Base-by-base conservation (phyloP, 139 green algal genomes). In the Yamagishiella unicocca region DNA sequence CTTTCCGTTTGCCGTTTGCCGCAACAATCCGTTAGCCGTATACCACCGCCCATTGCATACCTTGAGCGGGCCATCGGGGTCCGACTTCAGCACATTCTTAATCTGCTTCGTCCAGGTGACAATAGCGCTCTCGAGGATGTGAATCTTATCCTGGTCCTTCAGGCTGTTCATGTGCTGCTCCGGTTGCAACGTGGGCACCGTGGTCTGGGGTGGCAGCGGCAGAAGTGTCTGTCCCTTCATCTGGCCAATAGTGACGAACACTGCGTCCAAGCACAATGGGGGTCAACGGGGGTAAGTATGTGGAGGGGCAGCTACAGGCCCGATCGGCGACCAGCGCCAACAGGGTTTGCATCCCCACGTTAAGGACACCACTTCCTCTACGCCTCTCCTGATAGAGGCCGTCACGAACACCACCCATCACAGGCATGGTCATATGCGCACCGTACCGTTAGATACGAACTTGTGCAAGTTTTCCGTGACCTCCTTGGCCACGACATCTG, bases 101-200 rank as follows among this genome's bases (percentile, higher is more conserved):
- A 99, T 98, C 85, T 98, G 96, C 80, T 95, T 94, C 21, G 95
- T 97, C 96, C 96, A 99, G 0, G 95, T 97, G 19, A 97, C 90
- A 12, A 98, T 88, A 1, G 94, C 93, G 27, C 83, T 94, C 89
- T 99, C 96, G 79, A 99, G 89, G 43, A 98, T 95, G 86, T 97
- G 95, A n/a, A 98, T 92, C 31, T 94, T 94, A n/a, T 97, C 96
- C 87, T 97, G 95, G 88, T 96, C 92, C 40, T 94, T 90, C 25
- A 93, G 84, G 58, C 87, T 89, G 25, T 53, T 58, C 77, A 84
- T 71, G 31, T 83, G 85, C 10, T 92, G 77, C 64, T 93, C 78
- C 35, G 90, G 83, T 27, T 85, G 81, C 37, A 87, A 22, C 7
- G 66, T 62, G 31, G 90, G 90, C 25, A 93, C 50, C 0, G 83